Base-by-base conservation (phyloP, 2,329 filamentous ascomycete species). In the Teratosphaeria nubilosa region DNA sequence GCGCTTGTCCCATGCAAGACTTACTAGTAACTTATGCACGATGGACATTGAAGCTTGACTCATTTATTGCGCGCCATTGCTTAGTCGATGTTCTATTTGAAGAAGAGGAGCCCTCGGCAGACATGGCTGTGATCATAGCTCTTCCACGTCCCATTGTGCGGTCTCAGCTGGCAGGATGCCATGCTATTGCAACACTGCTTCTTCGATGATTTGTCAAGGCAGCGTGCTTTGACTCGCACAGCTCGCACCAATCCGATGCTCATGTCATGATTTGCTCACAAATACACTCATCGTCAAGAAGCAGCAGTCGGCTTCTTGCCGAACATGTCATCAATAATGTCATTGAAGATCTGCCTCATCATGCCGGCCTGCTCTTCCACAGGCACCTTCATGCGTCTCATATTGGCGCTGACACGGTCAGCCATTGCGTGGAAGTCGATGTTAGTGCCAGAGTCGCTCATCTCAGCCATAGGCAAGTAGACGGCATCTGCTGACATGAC, bases 381-480 rank as follows among this genome's bases (percentile, higher is more conserved):
- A 24, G 73, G 72, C 53, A 71, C 71, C 56, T 72, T 65, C 57
- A 67, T 63, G n/a, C 58, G 51, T 27, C 60, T 55, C 30, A 68
- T 41, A 70, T 74, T 60, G 24, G 53, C 50, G 32, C 58, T 66
- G 11, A 66, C 65, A 55, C 73, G 70, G 60, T 81, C 78, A 24
- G 81, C 80, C 68, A 85, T 73, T 50, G 78, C 77, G 67, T 81
- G 79, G 45, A 80, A 80, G 65, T 83, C 79, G 55, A 84, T 78
- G 37, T 82, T 78, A 51, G 81, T 71, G 13, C 78, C 72, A 60
- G 80, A 82, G 66, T 86, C 83, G 22, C 78, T 76, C 20, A 82
- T 76, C 62, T 86, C 83, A 56, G 77, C 77, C 76, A 85, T 78
- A 54, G 82, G 77, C 61, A 79, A 78, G 59, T 79, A 76, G 24